phyloP scores from a whole-genome alignment of 2,329 filamentous ascomycete species.

The Zymoseptoria passerinii region DNA sequence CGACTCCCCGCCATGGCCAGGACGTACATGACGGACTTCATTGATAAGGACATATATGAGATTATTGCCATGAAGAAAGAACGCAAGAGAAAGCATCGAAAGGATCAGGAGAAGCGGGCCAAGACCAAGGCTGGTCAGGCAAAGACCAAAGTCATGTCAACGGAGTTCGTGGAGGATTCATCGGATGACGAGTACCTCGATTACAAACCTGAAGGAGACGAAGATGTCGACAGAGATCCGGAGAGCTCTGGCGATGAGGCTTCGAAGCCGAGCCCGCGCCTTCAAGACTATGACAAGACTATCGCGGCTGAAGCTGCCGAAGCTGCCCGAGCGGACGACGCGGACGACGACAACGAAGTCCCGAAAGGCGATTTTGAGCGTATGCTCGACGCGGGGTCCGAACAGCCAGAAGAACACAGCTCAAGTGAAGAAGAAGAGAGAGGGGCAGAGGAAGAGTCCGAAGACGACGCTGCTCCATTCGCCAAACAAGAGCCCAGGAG shows the following conservation, averaged over 20 bases:
- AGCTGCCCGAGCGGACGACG: neutral
- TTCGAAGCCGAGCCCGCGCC: neutral
- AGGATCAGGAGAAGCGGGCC: neutral
- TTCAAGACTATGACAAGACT: neutral
- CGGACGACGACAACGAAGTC: neutral
- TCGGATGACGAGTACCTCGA: neutral
- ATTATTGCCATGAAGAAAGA: constrained; percentile 9
- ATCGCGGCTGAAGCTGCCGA: neutral
- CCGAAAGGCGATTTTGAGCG: neutral
- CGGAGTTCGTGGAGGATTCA: neutral
- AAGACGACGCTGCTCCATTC: neutral
- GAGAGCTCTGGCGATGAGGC: neutral
- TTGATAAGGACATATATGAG: constrained; percentile 14
- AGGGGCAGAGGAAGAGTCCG: neutral
- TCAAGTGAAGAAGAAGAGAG: neutral
- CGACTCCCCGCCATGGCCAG: constrained; percentile 9
- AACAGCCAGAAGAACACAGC: neutral
- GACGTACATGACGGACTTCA: constrained; percentile 10
- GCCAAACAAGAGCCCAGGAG: neutral
- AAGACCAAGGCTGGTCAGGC: neutral
- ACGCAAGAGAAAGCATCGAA: constrained; percentile 3
- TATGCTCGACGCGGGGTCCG: neutral
- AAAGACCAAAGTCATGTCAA: neutral
- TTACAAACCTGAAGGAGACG: neutral
- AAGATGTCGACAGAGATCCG: neutral